A percentile compares a stretch with the other conserved stretches of the same genome.
These are phyloP conservation scores for Ascoidea tarda DNA, from an alignment of 805 yeast genomes.

Conservation along the genomic window DNA sequence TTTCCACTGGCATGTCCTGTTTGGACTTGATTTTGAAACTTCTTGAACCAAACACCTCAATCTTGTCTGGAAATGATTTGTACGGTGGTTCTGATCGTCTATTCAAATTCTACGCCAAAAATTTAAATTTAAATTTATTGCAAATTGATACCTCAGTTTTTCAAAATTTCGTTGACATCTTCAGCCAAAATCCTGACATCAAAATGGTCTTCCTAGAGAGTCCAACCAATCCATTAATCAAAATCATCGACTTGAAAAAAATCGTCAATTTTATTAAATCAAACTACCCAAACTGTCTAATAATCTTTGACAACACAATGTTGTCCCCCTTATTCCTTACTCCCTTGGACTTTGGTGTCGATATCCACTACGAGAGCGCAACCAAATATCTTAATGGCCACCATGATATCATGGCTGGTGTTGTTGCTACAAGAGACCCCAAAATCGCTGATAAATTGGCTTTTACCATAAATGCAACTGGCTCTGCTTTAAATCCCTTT, in stretches of 20 bases:
- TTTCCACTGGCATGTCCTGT: conserved; percentile 88
- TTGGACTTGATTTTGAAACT: conserved; percentile 71
- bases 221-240: conserved; percentile 89
- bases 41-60: conserved; percentile 72
- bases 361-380: conserved; percentile 87
- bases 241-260: conserved; percentile 66
- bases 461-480: conserved; percentile 77
- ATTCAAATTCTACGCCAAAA: conserved; percentile 52
- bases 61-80: conserved; percentile 87
- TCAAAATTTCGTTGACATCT: conserved; percentile 40
- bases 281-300: conserved; percentile 49
- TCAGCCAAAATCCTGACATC: conserved; percentile 33
- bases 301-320: conserved; percentile 94
- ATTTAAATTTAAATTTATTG: conserved; percentile 48
- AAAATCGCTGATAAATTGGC: conserved; percentile 56
- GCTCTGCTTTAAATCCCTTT: conserved; percentile 84
- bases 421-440: conserved; percentile 54
- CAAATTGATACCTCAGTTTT: conserved; percentile 77
- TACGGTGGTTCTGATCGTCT: conserved; percentile 91
- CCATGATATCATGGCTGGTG: conserved; percentile 95
- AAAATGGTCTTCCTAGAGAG: conserved; percentile 74
- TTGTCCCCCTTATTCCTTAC: conserved; percentile 82
- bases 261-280: conserved; percentile 55
- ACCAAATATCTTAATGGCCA: conserved; percentile 90
- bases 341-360: conserved; percentile 79